phyloP scores from a whole-genome alignment of 352 stramenopile genomes.

The Vaucheria bursata region DNA sequence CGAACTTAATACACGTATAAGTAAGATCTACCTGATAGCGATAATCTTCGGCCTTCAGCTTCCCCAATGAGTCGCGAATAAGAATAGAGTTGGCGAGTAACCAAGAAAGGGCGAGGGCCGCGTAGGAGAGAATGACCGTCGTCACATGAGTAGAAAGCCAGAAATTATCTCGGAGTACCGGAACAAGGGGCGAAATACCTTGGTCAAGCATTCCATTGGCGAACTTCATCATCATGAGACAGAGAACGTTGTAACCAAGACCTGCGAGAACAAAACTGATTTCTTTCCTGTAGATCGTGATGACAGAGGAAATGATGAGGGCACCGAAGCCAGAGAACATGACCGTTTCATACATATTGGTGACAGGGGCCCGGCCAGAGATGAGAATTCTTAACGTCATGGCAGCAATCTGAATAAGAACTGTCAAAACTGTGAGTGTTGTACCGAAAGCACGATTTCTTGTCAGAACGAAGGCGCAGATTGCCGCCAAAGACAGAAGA shows the following conservation, averaged over 20 bases:
- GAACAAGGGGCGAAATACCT: neutral
- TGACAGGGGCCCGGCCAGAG: neutral
- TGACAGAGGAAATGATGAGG: neutral
- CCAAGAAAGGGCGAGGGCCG: neutral
- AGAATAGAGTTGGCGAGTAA: neutral
- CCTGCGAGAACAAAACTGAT: neutral
- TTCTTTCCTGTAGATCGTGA: neutral
- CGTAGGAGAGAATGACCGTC: neutral
- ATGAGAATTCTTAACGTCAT: neutral
- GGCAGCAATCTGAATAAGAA: neutral
- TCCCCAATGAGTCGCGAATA: neutral
- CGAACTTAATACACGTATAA: neutral
- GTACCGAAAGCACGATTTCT: neutral
- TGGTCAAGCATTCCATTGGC: neutral
- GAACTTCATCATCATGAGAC: neutral
- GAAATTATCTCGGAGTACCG: neutral
- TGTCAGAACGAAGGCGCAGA: neutral
- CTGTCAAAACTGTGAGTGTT: neutral
- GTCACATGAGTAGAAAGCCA: neutral
- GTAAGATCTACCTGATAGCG: neutral
- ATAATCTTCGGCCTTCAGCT: neutral
- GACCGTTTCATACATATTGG: slow-evolving; percentile 1
- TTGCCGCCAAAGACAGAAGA: neutral
- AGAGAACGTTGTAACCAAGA: neutral
- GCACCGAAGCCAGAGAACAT: slow-evolving; percentile 1